A percentile compares a stretch with the other conserved stretches of the same genome.
phyloP scores from a whole-genome alignment of 139 green algal species.

The Pleodorina starrii region DNA sequence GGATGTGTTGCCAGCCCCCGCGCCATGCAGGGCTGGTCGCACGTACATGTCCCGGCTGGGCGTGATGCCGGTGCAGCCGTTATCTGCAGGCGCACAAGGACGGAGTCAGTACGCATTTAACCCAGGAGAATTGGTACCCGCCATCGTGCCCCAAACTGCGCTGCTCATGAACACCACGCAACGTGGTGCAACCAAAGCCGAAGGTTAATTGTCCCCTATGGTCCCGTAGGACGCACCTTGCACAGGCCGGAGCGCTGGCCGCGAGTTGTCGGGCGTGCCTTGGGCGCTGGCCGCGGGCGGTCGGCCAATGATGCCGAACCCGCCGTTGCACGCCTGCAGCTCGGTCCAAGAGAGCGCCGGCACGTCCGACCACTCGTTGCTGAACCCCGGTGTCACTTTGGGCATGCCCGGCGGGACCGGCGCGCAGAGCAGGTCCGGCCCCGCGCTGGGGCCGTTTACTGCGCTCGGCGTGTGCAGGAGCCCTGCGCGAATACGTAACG shows the following conservation, averaged over 20 bases:
- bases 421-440: neutral
- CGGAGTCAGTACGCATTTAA: too few relatives aligned
- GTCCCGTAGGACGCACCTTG: conserved; percentile 22
- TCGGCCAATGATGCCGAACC: conserved; percentile 11
- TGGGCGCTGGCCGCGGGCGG: neutral
- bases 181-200: too few relatives aligned
- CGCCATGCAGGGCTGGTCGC: neutral
- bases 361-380: conserved; percentile 41
- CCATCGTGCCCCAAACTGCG: too few relatives aligned
- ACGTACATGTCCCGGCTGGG: conserved; percentile 42
- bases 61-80: neutral
- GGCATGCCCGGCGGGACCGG: conserved; percentile 3
- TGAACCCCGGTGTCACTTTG: conserved; percentile 4
- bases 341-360: conserved; percentile 18
- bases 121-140: too few relatives aligned
- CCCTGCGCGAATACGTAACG: neutral
- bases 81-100: neutral
- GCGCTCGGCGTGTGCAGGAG: conserved; percentile 18
- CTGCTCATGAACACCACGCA: too few relatives aligned
- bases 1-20: neutral
- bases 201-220: too few relatives aligned
- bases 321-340: neutral
- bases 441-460: neutral
- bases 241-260: neutral
- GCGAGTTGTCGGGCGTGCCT: conserved; percentile 42